Evolutionary conservation across 2,329 filamentous ascomycete genomes (phyloP), one percentile per base, ranked within the genome.

Genomic region (Chaetomiaceae sp.): DNA sequence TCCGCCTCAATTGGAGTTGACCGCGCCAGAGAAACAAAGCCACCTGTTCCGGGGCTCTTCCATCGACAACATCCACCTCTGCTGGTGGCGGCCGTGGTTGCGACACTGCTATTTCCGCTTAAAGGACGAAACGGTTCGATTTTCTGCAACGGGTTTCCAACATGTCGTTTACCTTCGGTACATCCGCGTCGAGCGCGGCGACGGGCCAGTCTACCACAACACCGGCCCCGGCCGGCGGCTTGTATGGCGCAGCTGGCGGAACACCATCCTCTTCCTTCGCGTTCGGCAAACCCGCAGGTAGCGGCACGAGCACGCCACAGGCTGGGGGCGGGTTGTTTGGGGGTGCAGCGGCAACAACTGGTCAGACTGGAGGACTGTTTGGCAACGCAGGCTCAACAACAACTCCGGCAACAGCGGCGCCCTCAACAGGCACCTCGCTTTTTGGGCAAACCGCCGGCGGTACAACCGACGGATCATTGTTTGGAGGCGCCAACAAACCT

Each of bases 231-330:
- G 53, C 52, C 26, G 29, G 45, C 26, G 35, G 56, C 12, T 58
- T 58, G 39, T 55, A 55, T 22, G n/a, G 59, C 49, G 27, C 62
- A 14, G 58, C 64, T 32, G 44, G 62, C 10, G 57, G 64, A 9
- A 37, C 53, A 2, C 42, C 59, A 18, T 50, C 65, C 9, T 11
- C 27, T 4, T 61, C 68, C 17, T 65, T 72, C 39, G 56, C 65
- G 6, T 52, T 57, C 26, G 38, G 45, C 14, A 52, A 49, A 6
- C 20, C 50, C n/a, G 33, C 49, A n/a, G 39, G 36, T 10, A 32
- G 35, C 38, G 48, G 41, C 15, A 34, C 52, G 34, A 50, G 34
- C 47, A 49, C 55, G 36, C 49, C 46, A 4, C 46, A 50, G 27
- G 19, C 55, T 7, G 42, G 37, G 27, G 38, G 53, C 32, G 46